These are phyloP conservation scores for Hypoxylon sp. DNA, from an alignment of 2,329 filamentous ascomycete genomes.

Conservation along the genomic window DNA sequence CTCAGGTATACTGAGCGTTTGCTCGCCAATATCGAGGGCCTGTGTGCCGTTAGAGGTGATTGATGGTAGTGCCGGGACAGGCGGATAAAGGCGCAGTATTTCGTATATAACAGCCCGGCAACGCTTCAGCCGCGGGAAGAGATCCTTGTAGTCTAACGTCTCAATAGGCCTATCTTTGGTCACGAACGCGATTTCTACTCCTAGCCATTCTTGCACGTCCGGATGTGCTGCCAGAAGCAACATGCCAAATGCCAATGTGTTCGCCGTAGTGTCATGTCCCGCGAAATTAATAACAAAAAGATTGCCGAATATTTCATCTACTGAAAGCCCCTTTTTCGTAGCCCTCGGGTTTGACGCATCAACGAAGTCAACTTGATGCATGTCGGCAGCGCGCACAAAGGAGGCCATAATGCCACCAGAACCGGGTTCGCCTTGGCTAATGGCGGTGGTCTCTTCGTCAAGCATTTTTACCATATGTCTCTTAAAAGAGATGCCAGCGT, in stretches of 20 bases:
- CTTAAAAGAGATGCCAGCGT: constrained; percentile 21
- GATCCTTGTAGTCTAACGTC: constrained; percentile 55
- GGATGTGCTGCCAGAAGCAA: constrained; percentile 61
- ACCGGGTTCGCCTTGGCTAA: constrained; percentile 41
- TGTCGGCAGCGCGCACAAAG: not conserved
- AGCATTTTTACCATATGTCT: constrained; percentile 49
- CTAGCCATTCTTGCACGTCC: constrained; percentile 62
- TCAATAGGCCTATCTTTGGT: constrained; percentile 40
- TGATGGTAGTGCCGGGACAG: constrained; percentile 48
- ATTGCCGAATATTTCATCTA: constrained; percentile 64
- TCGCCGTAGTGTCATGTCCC: constrained; percentile 66
- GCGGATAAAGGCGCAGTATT: constrained; percentile 58
- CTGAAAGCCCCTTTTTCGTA: constrained; percentile 49
- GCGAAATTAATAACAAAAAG: constrained; percentile 65
- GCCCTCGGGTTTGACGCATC: not conserved
- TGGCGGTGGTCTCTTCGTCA: constrained; percentile 42
- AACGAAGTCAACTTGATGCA: not conserved
- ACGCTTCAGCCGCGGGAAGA: constrained; percentile 59
- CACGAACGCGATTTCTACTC: constrained; percentile 57
- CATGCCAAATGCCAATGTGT: constrained; percentile 60
- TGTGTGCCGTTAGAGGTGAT: constrained; percentile 36
- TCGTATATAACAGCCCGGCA: constrained; percentile 60
- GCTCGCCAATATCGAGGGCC: constrained; percentile 40
- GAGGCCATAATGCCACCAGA: constrained; percentile 48
- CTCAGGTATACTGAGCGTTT: constrained; percentile 43